Evolutionary conservation across 2,329 filamentous ascomycete genomes (phyloP).

Genomic region (Gyromitra esculenta): DNA sequence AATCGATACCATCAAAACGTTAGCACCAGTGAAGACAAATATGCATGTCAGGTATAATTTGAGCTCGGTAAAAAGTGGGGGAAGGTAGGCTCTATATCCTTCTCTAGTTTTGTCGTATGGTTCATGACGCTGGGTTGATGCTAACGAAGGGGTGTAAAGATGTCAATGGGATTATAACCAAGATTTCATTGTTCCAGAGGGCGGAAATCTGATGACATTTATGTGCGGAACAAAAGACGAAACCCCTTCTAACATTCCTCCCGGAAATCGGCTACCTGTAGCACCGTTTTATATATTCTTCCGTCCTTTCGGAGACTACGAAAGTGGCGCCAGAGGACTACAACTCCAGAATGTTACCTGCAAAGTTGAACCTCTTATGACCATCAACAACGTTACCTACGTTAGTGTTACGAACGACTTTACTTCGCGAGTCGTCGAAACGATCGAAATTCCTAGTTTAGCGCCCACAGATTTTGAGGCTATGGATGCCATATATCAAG

Average conservation of each 20-base stretch:
- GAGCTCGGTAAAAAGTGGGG: conserved; percentile 9
- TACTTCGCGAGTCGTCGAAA: conserved; percentile 34
- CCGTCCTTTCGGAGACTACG: conserved; percentile 46
- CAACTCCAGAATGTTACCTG: conserved; percentile 44
- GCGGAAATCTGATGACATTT: conserved; percentile 45
- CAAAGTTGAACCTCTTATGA: conserved; percentile 34
- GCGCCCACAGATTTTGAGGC: conserved; percentile 36
- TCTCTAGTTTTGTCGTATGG: background rate
- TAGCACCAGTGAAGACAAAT: conserved; percentile 12
- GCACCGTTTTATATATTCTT: conserved; percentile 43
- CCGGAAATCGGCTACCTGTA: background rate
- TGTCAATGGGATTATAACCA: conserved; percentile 32
- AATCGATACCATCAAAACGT: conserved; percentile 6
- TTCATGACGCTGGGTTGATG: background rate
- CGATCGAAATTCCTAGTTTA: conserved; percentile 6
- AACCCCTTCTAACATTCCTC: conserved; percentile 1
- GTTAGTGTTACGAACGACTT: conserved; percentile 43
- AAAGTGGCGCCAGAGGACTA: conserved; percentile 27
- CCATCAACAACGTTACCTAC: conserved; percentile 44
- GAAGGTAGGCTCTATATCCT: conserved; percentile 23
- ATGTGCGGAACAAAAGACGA: conserved; percentile 33
- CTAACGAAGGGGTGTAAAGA: conserved; percentile 23
- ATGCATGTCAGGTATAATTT: conserved; percentile 40
- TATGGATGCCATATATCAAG: conserved; percentile 43
- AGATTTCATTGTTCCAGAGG: conserved; percentile 44